Percentiles rank a stretch among this genome's conserved stretches.
Evolutionary conservation across 768 basidiomycete species (phyloP).

Genomic region (Hydnum rufescens): DNA sequence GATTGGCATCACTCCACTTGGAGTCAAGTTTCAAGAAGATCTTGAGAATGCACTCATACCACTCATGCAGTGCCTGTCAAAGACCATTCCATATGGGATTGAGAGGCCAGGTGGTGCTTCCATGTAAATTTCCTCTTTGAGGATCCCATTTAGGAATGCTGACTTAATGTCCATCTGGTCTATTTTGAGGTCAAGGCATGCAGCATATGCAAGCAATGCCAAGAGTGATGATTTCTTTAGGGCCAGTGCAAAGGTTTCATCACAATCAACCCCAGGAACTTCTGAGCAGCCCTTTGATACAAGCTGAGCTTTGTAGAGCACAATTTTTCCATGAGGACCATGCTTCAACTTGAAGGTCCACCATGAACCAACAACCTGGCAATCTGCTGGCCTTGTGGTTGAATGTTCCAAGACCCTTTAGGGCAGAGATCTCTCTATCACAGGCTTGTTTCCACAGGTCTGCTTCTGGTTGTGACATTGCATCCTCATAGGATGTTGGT

Average conservation of each 20-base stretch:
- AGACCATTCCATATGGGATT: constrained; percentile 17
- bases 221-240: not conserved
- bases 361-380: too few relatives aligned
- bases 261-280: too few relatives aligned
- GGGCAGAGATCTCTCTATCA: too few relatives aligned
- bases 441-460: too few relatives aligned
- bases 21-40: constrained; percentile 8
- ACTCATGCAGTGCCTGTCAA: constrained; percentile 9
- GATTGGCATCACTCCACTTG: not conserved
- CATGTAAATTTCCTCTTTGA: constrained; percentile 6
- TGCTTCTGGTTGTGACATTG: too few relatives aligned
- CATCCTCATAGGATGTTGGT: too few relatives aligned
- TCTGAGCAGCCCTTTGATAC: constrained; percentile 19
- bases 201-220: constrained; percentile 3
- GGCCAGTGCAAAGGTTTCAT: too few relatives aligned
- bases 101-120: constrained; percentile 9
- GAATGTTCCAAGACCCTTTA: too few relatives aligned
- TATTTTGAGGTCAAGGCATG: constrained; percentile 2
- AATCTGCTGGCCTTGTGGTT: too few relatives aligned
- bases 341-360: too few relatives aligned
- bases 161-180: constrained; percentile 14
- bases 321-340: too few relatives aligned
- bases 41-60: not conserved
- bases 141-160: constrained; percentile 14
- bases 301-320: constrained; percentile 17